Evolutionary conservation across 495 filamentous ascomycete genomes (phyloP).

Genomic region (Penicillium soppii): DNA sequence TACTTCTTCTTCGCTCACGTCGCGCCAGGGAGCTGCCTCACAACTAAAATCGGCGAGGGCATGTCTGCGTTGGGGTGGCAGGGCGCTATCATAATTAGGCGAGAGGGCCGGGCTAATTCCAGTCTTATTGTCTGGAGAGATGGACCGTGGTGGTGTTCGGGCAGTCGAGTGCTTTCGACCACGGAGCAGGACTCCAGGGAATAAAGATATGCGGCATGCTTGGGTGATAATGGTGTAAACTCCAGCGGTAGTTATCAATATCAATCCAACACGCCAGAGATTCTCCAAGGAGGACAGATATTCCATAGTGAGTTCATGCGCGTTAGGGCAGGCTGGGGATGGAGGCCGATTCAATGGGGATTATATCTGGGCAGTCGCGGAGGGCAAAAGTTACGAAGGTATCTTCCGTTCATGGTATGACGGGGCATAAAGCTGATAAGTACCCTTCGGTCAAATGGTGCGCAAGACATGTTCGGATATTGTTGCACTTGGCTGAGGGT

Average conservation of each 20-base stretch:
- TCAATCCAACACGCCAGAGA: slow-evolving; percentile 24
- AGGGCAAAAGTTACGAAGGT: background rate
- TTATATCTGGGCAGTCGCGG: background rate
- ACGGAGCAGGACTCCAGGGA: slow-evolving; percentile 21
- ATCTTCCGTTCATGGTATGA: background rate
- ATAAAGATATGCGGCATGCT: slow-evolving; percentile 8
- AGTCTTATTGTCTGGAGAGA: slow-evolving; percentile 52
- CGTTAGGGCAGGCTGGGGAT: slow-evolving; percentile 4
- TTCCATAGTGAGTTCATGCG: slow-evolving; percentile 15
- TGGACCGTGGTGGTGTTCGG: slow-evolving; percentile 55
- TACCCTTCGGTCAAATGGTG: background rate
- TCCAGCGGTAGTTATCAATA: slow-evolving; percentile 23
- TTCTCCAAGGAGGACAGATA: slow-evolving; percentile 10
- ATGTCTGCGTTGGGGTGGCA: slow-evolving; percentile 58
- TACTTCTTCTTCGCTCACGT: slow-evolving; percentile 34
- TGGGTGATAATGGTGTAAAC: slow-evolving; percentile 16
- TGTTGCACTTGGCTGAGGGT: slow-evolving; percentile 8
- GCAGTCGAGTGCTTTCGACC: slow-evolving; percentile 39
- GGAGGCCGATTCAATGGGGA: background rate
- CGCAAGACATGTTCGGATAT: background rate
- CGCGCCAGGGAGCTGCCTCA: slow-evolving; percentile 17
- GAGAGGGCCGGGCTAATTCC: slow-evolving; percentile 22
- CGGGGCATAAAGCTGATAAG: slow-evolving; percentile 5
- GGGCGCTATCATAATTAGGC: slow-evolving; percentile 44
- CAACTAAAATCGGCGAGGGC: slow-evolving; percentile 38